Evolutionary conservation across 2,329 filamentous ascomycete genomes (phyloP).

Genomic region (Zopfia rhizophila): DNA sequence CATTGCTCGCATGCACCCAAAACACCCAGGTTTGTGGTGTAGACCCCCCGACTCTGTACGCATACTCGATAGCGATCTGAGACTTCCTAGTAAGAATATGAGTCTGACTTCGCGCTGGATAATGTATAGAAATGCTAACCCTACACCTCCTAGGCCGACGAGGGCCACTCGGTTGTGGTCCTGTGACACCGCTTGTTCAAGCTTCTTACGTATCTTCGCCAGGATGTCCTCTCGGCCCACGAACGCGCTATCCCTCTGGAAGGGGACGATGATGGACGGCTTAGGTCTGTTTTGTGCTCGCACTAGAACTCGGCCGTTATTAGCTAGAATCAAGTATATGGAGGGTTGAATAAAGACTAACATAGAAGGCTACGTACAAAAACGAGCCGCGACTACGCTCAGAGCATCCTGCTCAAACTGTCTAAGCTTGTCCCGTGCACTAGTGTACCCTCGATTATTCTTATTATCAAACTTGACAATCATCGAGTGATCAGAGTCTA

Average conservation of each 20-base stretch:
- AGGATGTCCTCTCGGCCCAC: slow-evolving; percentile 19
- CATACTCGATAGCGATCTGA: slow-evolving; percentile 28
- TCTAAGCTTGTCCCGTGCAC: neutral
- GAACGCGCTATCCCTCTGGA: slow-evolving; percentile 15
- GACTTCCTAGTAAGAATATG: slow-evolving; percentile 22
- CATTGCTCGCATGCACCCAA: slow-evolving; percentile 24
- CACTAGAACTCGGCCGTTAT: neutral
- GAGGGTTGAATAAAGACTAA: too few relatives aligned
- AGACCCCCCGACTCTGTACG: slow-evolving; percentile 11
- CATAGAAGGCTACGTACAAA: slow-evolving; percentile 11
- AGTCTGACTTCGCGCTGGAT: neutral
- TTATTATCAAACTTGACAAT: slow-evolving; percentile 39
- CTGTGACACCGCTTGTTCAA: slow-evolving; percentile 3
- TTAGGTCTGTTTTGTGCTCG: slow-evolving; percentile 1
- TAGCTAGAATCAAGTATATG: too few relatives aligned
- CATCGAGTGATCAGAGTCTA: slow-evolving; percentile 31
- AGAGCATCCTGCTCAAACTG: slow-evolving; percentile 6
- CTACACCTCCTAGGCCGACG: slow-evolving; percentile 31
- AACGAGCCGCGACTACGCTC: slow-evolving; percentile 5
- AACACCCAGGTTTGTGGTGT: slow-evolving; percentile 13
- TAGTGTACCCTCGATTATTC: slow-evolving; percentile 4
- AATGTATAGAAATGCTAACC: slow-evolving; percentile 17
- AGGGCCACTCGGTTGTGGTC: slow-evolving; percentile 21
- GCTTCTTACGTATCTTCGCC: slow-evolving; percentile 18
- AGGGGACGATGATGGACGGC: slow-evolving; percentile 19